A percentile compares a stretch with the other conserved stretches of the same genome.
Conservation (phyloP, 352 stramenopile genomes). For the Pythium grandisporangium region DNA sequence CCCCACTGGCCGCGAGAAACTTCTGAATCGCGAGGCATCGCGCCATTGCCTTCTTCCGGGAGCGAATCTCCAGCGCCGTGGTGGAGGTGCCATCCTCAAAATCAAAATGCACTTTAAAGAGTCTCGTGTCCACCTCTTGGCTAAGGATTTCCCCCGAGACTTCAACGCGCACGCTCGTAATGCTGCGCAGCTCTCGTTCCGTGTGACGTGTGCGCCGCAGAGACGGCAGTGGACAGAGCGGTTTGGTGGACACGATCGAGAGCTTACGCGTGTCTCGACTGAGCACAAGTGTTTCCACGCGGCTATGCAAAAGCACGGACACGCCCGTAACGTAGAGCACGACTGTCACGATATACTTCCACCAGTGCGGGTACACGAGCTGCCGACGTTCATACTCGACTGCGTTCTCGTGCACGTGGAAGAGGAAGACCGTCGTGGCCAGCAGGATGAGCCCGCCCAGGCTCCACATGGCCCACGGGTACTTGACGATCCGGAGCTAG, state of each 20-base stretch:
- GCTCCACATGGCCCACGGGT: constrained; percentile 52
- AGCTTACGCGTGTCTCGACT: constrained; percentile 29
- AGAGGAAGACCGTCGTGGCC: constrained; percentile 42
- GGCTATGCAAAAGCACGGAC: constrained; percentile 32
- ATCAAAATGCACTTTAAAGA: constrained; percentile 67
- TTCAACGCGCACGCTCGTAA: constrained; percentile 56
- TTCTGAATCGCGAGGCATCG: constrained; percentile 49
- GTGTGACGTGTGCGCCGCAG: constrained; percentile 25
- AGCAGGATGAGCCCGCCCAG: constrained; percentile 40
- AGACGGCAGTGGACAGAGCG: constrained; percentile 26
- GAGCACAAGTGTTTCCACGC: constrained; percentile 55
- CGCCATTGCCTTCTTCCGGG: constrained; percentile 43
- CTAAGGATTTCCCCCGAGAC: constrained; percentile 47
- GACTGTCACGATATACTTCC: constrained; percentile 57
- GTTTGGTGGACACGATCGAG: constrained; percentile 37
- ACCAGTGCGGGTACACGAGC: constrained; percentile 21
- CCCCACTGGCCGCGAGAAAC: constrained; percentile 19
- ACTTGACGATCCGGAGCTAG: constrained; percentile 50
- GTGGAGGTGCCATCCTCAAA: constrained; percentile 51
- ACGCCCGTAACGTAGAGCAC: constrained; percentile 38
- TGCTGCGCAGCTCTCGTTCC: constrained; percentile 40
- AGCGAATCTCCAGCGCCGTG: constrained; percentile 41
- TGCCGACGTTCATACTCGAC: constrained; percentile 5
- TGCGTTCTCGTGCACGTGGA: constrained; percentile 29
- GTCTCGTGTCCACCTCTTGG: constrained; percentile 53